Base-by-base conservation (phyloP, 139 green algal species). In the Micractinium conductrix region DNA sequence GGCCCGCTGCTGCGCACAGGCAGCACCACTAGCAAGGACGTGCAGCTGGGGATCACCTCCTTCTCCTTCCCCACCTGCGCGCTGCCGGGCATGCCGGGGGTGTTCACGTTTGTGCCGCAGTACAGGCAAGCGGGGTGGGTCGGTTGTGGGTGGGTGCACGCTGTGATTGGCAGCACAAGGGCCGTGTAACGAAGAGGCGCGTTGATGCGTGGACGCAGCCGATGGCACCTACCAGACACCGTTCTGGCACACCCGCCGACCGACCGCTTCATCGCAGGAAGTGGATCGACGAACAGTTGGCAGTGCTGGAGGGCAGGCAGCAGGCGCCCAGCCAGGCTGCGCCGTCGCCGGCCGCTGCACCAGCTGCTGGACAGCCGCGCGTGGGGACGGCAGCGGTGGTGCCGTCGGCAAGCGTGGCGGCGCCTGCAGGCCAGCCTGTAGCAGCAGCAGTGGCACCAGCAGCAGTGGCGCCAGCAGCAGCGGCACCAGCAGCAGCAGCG, bases 51-150 rank as follows among this genome's bases (percentile, higher is more conserved):
- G 4, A 71, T 82, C 58, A 82, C 58, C 12, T 70, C 45, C 1
- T 82, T 82, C 58, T 82, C 76, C 38, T 82, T 82, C 76, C 76
- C 76, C 28, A 43, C 43, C 38, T 82, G 76, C 28, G 76, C 76
- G 4, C 76, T 82, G 76, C 76, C 76, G 2, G 76, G 76, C 76
- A 82, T 82, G 76, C 76, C 76, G 0, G 63, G 76, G 26, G 76
- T 82, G 12, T 82, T 82, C 76, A 82, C 76, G 37, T 82, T 71
- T 38, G 38, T 82, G 1, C 76, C 76, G 19, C 37, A 73, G 21
- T 82, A 82, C 58, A 55, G 76, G 76, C 42, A n/a, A 58, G 76
- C 7, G 17, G 43, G 30, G 21, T 30, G 12, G n/a, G n/a, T n/a
- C n/a, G n/a, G n/a, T n/a, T n/a, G n/a, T n/a, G n/a, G n/a, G n/a